Percentiles rank a stretch among this genome's conserved stretches.
Conservation (phyloP, 352 stramenopile species). For the Globisporangium takayamanum region DNA sequence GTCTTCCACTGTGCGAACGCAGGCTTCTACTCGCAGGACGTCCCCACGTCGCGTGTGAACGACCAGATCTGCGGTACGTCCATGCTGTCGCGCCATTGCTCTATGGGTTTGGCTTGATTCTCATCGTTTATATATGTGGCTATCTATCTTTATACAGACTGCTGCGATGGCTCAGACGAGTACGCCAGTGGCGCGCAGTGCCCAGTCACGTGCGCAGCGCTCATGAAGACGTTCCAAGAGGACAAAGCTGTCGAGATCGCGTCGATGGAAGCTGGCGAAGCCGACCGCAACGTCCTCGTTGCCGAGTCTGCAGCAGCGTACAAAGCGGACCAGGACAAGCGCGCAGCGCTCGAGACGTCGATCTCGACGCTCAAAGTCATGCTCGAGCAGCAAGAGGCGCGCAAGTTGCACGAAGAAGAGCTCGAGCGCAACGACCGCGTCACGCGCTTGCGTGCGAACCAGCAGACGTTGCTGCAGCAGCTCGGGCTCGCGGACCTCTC, state of each 20-base stretch:
- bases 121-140: neutral
- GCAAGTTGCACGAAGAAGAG: constrained; percentile 32
- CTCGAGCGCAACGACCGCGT: constrained; percentile 47
- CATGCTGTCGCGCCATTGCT: neutral
- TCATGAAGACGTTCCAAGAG: constrained; percentile 32
- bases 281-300: constrained; percentile 32
- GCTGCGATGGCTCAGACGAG: constrained; percentile 84
- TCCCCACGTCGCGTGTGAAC: constrained; percentile 66
- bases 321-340: constrained; percentile 26
- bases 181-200: constrained; percentile 49
- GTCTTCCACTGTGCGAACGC: constrained; percentile 70
- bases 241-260: constrained; percentile 64
- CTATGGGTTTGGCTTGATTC: neutral
- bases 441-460: constrained; percentile 29
- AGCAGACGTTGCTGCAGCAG: constrained; percentile 37
- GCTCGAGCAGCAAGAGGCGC: constrained; percentile 34
- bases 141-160: constrained; percentile 35
- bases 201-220: constrained; percentile 29
- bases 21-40: constrained; percentile 55
- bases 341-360: constrained; percentile 19
- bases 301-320: constrained; percentile 27
- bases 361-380: constrained; percentile 24
- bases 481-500: constrained; percentile 57
- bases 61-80: constrained; percentile 64
- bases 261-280: constrained; percentile 57